Evolutionary conservation across 805 yeast genomes (phyloP), one percentile per base, ranked within the genome.

Genomic region (Sugiyamaella chiloensis): DNA sequence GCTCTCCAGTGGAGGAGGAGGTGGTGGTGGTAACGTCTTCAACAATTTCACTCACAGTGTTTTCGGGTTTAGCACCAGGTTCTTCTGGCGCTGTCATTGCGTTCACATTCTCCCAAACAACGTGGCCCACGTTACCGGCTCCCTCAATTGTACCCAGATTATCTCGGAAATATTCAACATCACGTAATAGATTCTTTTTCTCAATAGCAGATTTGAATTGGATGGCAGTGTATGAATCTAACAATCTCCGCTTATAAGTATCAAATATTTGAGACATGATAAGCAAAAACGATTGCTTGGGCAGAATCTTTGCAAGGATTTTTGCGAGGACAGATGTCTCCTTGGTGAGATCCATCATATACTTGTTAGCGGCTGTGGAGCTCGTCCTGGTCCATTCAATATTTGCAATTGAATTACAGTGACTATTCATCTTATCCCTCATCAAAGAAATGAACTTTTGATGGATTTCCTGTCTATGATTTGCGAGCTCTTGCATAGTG

Each of bases 361-460:
- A 85, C 27, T 63, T 68, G 58, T 82, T 83, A 37, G 80, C 79
- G 44, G 74, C 69, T 6, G 65, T 68, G 5, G 65, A 61, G 2
- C 71, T 48, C 0, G 77, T 11, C 3, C 6, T 42, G 2, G 78
- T 66, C 80, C 83, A 80, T 54, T 82, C 73, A 8, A 75, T 70
- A 17, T 61, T 63, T 11, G 66, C 58, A 2, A 83, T 69, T 3
- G 75, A 68, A n/a, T 61, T 57, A 46, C 83, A 71, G 58, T 81
- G 84, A 30, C 63, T 66, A 1, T 65, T 55, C 1, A 82, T 75
- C 46, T 87, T 75, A 51, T 83, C 90, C 35, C 73, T 70, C 90
- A 85, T 84, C 14, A 85, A 75, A 1, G 82, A 73, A n/a, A 84
- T 78, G 37, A 85, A 69, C 60, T 84, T 84, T 36, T 76, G 67